Evolutionary conservation across 768 basidiomycete genomes (phyloP).

Genomic region (Strobilomyces echinocephalus): DNA sequence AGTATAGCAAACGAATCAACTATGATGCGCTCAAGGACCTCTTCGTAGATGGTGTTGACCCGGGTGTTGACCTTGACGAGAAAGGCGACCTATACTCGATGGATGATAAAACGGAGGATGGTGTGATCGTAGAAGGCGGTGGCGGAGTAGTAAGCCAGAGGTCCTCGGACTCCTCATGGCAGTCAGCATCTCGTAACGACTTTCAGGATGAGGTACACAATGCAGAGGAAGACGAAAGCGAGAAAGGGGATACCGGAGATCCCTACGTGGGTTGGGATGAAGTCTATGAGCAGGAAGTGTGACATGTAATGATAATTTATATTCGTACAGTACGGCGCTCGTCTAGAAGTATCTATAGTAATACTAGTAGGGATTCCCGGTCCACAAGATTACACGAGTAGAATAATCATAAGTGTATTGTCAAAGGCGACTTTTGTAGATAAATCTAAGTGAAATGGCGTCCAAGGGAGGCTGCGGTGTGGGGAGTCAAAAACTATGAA

Average conservation of each 20-base stretch:
- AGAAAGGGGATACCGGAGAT: constrained; percentile 37
- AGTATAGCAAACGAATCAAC: constrained; percentile 91
- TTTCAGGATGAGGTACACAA: constrained; percentile 1
- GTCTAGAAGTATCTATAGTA: no score
- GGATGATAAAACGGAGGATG: constrained; percentile 45
- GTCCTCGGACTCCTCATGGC: constrained; percentile 37
- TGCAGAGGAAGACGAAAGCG: constrained; percentile 32
- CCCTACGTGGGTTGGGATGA: constrained; percentile 40
- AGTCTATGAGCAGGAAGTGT: constrained; percentile 69
- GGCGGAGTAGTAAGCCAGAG: constrained; percentile 30
- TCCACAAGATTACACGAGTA: constrained; percentile 15
- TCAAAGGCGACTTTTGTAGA: constrained; percentile 20
- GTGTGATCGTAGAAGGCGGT: constrained; percentile 34
- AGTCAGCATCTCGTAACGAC: constrained; percentile 18
- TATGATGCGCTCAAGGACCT: constrained; percentile 84
- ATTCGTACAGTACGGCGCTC: background rate
- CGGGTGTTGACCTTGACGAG: constrained; percentile 33
- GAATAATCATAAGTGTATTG: constrained; percentile 27
- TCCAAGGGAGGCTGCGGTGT: constrained; percentile 22
- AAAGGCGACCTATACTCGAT: constrained; percentile 51
- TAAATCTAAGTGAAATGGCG: constrained; percentile 19
- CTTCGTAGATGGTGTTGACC: constrained; percentile 45
- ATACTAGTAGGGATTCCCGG: background rate
- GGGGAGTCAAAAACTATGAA: constrained; percentile 3
- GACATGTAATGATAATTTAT: constrained; percentile 2